phyloP scores from a whole-genome alignment of 208 protist genomes.

The Crithidia bombi region DNA sequence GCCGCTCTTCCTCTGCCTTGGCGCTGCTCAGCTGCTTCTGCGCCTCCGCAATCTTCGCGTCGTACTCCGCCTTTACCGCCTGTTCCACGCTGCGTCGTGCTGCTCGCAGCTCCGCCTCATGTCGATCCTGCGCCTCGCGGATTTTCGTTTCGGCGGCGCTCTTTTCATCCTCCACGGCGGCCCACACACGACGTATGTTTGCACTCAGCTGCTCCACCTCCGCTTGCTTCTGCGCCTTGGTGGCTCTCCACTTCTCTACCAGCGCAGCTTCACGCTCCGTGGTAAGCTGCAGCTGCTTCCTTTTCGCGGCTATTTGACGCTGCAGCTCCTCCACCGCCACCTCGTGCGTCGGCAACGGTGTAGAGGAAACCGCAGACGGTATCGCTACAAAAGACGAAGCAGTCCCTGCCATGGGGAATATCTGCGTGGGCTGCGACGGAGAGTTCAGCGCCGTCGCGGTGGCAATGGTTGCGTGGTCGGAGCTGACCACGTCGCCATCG shows the following conservation, averaged over 20 bases:
- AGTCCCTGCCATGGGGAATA: constrained; percentile 1
- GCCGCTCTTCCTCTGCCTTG: constrained; percentile 55
- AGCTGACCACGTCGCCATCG: neutral
- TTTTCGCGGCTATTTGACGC: constrained; percentile 61
- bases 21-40: constrained; percentile 45
- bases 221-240: constrained; percentile 72
- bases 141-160: constrained; percentile 49
- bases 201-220: constrained; percentile 75
- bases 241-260: constrained; percentile 58
- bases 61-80: constrained; percentile 56
- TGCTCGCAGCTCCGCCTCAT: constrained; percentile 52
- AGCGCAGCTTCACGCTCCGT: constrained; percentile 61
- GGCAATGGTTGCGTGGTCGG: neutral
- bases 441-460: neutral
- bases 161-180: constrained; percentile 62
- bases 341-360: constrained; percentile 31
- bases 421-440: neutral
- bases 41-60: constrained; percentile 45
- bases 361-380: neutral
- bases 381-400: neutral
- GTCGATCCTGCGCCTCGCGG: constrained; percentile 48
- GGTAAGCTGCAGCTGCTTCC: constrained; percentile 52
- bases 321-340: constrained; percentile 58
- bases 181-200: constrained; percentile 53
- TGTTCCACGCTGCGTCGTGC: constrained; percentile 54